Evolutionary conservation across 1,284 basidiomycete species (phyloP).

Genomic region (Schizopora paradoxa): DNA sequence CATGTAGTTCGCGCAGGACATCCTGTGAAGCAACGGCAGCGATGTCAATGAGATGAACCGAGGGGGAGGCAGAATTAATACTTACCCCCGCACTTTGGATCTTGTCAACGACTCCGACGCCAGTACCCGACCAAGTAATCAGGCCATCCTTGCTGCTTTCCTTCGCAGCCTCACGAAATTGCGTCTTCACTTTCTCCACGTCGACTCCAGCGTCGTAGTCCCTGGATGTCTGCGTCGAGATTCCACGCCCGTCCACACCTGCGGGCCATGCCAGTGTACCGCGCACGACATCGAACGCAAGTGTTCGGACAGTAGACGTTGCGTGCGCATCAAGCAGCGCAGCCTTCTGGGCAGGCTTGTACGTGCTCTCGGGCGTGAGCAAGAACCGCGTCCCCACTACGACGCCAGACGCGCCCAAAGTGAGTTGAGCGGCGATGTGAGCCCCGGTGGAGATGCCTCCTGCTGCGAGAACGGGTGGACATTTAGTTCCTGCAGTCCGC

Average conservation of each 20-base stretch:
- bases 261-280: slow-evolving; percentile 59
- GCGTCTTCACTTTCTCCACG: slow-evolving; percentile 38
- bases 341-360: slow-evolving; percentile 48
- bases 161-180: slow-evolving; percentile 39
- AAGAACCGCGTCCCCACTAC: slow-evolving; percentile 72
- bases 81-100: slow-evolving; percentile 54
- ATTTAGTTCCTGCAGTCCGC: slow-evolving; percentile 20
- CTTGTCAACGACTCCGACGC: slow-evolving; percentile 53
- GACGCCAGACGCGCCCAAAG: slow-evolving; percentile 59
- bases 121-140: slow-evolving; percentile 66
- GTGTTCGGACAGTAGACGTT: slow-evolving; percentile 51
- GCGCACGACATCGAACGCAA: slow-evolving; percentile 60
- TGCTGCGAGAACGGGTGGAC: slow-evolving; percentile 56
- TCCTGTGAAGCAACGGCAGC: slow-evolving; percentile 31
- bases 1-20: slow-evolving; percentile 44
- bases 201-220: slow-evolving; percentile 51
- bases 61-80: slow-evolving; percentile 7
- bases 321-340: slow-evolving; percentile 46
- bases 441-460: slow-evolving; percentile 48
- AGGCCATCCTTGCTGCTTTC: slow-evolving; percentile 44
- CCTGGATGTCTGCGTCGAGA: slow-evolving; percentile 52
- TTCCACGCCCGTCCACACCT: slow-evolving; percentile 59
- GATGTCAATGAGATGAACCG: neutral
- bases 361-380: slow-evolving; percentile 58
- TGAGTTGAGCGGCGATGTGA: slow-evolving; percentile 59